Base-by-base conservation (phyloP, 2,329 filamentous ascomycete species). In the Onygenales sp. region DNA sequence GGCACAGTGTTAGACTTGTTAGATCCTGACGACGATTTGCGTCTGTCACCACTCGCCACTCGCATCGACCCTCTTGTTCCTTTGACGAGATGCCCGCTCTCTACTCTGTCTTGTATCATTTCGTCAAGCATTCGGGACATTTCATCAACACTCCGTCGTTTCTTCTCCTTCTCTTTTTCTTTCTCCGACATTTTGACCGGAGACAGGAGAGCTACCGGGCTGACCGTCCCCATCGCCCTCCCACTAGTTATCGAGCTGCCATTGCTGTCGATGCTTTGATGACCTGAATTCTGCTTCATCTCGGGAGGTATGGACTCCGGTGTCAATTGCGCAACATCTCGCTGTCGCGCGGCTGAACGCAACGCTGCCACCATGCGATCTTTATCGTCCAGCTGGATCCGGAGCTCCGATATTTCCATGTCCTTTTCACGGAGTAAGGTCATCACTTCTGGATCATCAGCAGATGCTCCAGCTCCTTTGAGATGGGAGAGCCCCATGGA, bases 111-210 rank as follows among this genome's bases (percentile, higher is more conserved):
- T 65, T 91, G 87, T 55, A 96, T 93, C 92, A 97, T 96, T 71
- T 95, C 89, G 63, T 97, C 92, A 31, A 96, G 79, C 74, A 96
- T 90, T 62, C 84, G 83, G 60, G 88, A 95, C 84, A 96, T 91
- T 70, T 95, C 91, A 61, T 95, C 90, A 36, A 93, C 86, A 59
- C 87, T 88, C 73, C 80, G 83, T 10, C 76, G 76, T 49, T 80
- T 78, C 58, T 77, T 79, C 51, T 78, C 78, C 49, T 67, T 61
- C 27, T 67, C 65, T 54, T 69, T 69, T 31, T 67, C 65, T 54
- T 69, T 69, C 21, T 68, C 62, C 2, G 31, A 33, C 40, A 48
- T 55, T 52, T 55, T 60, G 46, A 42, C 53, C 2, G 56, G 56
- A 27, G 55, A 66, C 33, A 67, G 60, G 9, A 69, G 60, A n/a